phyloP scores from a whole-genome alignment of 179 eudicot genomes.

The Beta macrorhiza region DNA sequence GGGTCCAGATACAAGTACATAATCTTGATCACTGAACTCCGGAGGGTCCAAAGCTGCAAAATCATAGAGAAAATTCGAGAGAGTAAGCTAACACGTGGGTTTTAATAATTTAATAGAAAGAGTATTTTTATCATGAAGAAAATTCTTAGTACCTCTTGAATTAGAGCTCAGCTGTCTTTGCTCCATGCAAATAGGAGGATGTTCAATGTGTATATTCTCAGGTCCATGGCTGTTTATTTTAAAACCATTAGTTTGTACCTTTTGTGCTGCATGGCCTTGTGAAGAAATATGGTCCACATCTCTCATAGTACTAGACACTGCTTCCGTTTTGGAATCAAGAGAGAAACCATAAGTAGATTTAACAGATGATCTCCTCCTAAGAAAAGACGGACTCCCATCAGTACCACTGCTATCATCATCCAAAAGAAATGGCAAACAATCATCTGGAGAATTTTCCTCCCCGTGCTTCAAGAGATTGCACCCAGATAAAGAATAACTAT shows the following conservation, averaged over 20 bases:
- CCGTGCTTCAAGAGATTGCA: constrained; percentile 35
- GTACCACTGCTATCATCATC: constrained; percentile 77
- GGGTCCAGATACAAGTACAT: constrained; percentile 85
- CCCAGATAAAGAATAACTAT: constrained; percentile 38
- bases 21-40: constrained; percentile 84
- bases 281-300: constrained; percentile 37
- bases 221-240: constrained; percentile 31
- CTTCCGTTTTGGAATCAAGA: constrained; percentile 42
- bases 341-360: constrained; percentile 66
- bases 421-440: constrained; percentile 70
- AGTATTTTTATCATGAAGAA: background rate
- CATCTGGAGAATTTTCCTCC: constrained; percentile 65
- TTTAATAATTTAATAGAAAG: background rate
- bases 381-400: constrained; percentile 66
- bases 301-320: constrained; percentile 32
- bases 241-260: constrained; percentile 46
- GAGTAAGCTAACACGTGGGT: constrained; percentile 1
- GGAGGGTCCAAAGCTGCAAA: constrained; percentile 64
- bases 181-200: constrained; percentile 42
- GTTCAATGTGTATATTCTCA: constrained; percentile 41
- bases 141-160: constrained; percentile 45
- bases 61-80: constrained; percentile 15
- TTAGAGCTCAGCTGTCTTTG: constrained; percentile 37
- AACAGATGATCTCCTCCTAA: constrained; percentile 39
- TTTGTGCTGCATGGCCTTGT: constrained; percentile 29